These are phyloP conservation scores for Nepenthes mirabilis DNA, from an alignment of 148 eudicot species.

Conservation along the genomic window DNA sequence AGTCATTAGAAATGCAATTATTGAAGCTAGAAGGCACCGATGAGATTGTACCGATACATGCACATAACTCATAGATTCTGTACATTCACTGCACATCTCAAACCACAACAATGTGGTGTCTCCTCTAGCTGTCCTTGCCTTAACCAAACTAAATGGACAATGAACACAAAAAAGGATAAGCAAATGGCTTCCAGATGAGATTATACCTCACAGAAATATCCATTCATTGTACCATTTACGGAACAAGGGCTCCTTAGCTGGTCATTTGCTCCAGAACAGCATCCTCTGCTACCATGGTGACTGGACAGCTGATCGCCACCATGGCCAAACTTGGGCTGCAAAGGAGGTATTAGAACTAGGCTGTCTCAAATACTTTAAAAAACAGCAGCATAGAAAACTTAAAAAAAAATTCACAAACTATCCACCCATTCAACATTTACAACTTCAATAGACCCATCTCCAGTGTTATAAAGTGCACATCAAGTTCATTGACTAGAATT, in stretches of 20 bases:
- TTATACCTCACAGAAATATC: constrained; percentile 45
- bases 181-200: background rate
- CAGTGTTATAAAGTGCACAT: background rate
- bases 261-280: constrained; percentile 39
- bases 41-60: too few species aligned
- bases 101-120: too few species aligned
- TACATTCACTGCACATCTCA: too few species aligned
- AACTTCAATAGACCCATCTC: background rate
- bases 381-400: background rate
- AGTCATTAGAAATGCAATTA: too few species aligned
- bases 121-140: too few species aligned
- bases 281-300: constrained; percentile 34
- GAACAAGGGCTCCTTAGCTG: constrained; percentile 50
- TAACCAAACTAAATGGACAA: background rate
- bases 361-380: background rate
- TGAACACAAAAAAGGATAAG: background rate
- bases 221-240: constrained; percentile 49
- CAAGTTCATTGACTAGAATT: too few species aligned
- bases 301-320: constrained; percentile 26
- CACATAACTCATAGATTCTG: too few species aligned
- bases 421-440: background rate
- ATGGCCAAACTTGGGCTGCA: constrained; percentile 37
- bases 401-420: background rate
- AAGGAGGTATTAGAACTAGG: background rate
- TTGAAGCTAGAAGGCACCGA: too few species aligned